Conservation (phyloP, 306 rosid species). For the Hippophae tibetana region DNA sequence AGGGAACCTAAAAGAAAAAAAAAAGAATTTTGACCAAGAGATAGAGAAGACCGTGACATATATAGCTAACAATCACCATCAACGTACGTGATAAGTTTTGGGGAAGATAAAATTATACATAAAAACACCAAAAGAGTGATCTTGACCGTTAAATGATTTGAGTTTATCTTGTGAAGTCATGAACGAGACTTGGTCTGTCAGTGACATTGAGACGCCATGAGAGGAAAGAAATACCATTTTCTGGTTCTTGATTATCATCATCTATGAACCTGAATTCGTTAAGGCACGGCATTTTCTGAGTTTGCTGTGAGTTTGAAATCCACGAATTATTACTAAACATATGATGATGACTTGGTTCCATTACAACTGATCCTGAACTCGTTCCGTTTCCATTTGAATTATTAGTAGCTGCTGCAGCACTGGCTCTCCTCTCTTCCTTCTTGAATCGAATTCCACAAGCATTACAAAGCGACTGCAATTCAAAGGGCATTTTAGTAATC, state of each 20-base stretch:
- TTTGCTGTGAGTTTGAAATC: conserved; percentile 33
- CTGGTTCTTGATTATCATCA: conserved; percentile 26
- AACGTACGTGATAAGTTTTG: conserved; percentile 25
- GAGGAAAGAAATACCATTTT: conserved; percentile 55
- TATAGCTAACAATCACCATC: conserved; percentile 32
- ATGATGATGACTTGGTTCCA: conserved; percentile 30
- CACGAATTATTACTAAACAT: conserved; percentile 36
- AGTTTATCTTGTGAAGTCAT: conserved; percentile 4
- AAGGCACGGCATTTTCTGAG: conserved; percentile 53
- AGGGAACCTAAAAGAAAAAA: conserved; percentile 24
- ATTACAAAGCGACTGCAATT: conserved; percentile 79
- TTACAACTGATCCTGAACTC: conserved; percentile 14
- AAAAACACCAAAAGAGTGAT: conserved; percentile 9
- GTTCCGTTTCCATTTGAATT: conserved; percentile 10
- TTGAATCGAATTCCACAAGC: conserved; percentile 98
- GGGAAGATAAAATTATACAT: not conserved
- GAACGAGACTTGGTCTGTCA: conserved; percentile 77
- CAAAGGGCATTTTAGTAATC: not conserved
- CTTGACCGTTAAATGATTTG: conserved; percentile 20
- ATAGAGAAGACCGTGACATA: conserved; percentile 26
- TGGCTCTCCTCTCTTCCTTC: conserved; percentile 87
- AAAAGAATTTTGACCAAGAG: conserved; percentile 6
- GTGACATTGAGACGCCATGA: conserved; percentile 92
- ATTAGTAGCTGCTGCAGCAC: conserved; percentile 37
- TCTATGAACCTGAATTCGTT: conserved; percentile 53